Base-by-base conservation (phyloP, 331 rosid species). In the Arachis monticola region DNA sequence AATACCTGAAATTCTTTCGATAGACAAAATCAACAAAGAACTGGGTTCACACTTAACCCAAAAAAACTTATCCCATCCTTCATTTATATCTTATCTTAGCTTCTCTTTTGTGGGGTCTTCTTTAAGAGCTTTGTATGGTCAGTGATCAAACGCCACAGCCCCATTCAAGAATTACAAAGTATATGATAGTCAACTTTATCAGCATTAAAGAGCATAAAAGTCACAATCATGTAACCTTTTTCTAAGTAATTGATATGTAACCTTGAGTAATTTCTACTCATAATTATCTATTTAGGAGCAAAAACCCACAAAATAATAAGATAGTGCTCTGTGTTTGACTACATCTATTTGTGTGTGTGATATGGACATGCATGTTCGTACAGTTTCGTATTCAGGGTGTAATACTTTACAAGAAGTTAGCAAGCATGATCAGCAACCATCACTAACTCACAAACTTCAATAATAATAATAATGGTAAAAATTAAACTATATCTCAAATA, bases 21-120 rank as follows among this genome's bases (percentile, higher is more conserved):
- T 17, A 75, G 38, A 32, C 66, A 55, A 69, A 35, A 35, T 35
- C 4, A 35, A 35, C 40, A 74, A 80, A 66, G 77, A 60, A 83
- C 91, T 77, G 84, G 87, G 81, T 66, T 85, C 67, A 70, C 86
- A 83, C 96, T 78, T 58, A 57, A 74, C 75, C 93, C 89, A 70
- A 77, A 85, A 87, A 88, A 88, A 85, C 87, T 82, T 79, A 81
- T 83, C 90, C 86, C 89, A 81, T 81, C 74, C 86, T 77, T 79
- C 68, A 41, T 78, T 81, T 85, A 82, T 84, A 81, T 89, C 82
- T 85, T 87, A 85, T 91, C 91, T 83, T 84, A 72, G 62, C 53
- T 66, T 77, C 87, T 74, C 77, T 69, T 74, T 17, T 62, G 96
- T 91, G 91, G 94, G 92, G 87, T 84, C 87, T 80, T 31, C 77